A percentile compares a stretch with the other conserved stretches of the same genome.
phyloP scores from a whole-genome alignment of 768 basidiomycete species.

The Postia placenta region DNA sequence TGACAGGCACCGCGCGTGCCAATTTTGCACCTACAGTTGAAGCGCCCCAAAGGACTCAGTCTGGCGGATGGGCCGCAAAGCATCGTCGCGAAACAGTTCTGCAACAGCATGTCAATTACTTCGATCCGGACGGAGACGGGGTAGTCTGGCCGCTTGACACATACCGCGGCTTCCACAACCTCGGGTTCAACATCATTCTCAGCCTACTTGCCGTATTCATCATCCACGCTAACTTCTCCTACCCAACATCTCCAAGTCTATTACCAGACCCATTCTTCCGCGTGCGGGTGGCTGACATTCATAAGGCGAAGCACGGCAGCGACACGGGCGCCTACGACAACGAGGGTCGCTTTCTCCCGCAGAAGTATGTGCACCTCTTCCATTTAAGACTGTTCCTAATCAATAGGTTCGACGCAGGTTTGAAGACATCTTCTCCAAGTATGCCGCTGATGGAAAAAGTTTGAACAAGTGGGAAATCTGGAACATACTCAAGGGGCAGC shows the following conservation, averaged over 20 bases:
- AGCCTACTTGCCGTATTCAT: conserved; percentile 27
- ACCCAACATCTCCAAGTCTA: conserved; percentile 20
- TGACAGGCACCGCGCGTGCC: conserved; percentile 17
- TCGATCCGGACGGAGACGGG: conserved; percentile 35
- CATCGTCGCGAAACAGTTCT: conserved; percentile 28
- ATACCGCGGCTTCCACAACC: conserved; percentile 32
- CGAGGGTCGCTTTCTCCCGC: conserved; percentile 35
- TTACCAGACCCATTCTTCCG: conserved; percentile 39
- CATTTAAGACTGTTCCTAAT: not conserved
- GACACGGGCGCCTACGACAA: conserved; percentile 37
- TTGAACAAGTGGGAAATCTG: conserved; percentile 22
- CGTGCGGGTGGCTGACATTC: conserved; percentile 29
- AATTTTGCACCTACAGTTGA: conserved; percentile 11
- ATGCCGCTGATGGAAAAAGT: conserved; percentile 19
- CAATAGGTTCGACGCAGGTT: conserved; percentile 18
- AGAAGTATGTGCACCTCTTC: conserved; percentile 13
- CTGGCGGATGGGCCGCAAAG: conserved; percentile 8
- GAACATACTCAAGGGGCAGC: conserved; percentile 30
- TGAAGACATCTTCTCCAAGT: conserved; percentile 39
- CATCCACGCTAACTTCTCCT: conserved; percentile 31
- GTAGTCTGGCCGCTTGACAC: conserved; percentile 41
- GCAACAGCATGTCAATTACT: conserved; percentile 36
- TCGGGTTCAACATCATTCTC: conserved; percentile 36
- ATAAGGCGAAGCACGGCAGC: conserved; percentile 36
- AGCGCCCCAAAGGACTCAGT: conserved; percentile 14